Base-by-base conservation (phyloP, 2,329 filamentous ascomycete species). In the Aspergillus persii region DNA sequence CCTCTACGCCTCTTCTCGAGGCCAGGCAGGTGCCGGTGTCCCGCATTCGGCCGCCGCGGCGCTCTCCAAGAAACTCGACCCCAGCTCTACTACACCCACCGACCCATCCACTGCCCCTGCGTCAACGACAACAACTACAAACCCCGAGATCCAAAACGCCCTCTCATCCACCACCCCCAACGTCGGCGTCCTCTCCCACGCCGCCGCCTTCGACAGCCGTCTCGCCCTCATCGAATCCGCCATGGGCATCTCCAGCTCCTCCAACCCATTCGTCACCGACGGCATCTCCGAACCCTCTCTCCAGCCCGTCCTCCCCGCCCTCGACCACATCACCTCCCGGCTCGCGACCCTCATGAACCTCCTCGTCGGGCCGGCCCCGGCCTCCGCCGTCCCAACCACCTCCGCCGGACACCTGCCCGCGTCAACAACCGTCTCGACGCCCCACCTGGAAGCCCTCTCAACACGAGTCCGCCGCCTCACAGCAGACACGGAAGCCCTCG, bases 201-300 rank as follows among this genome's bases (percentile, higher is more conserved):
- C 91, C 6, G 91, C 93, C 27, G 90, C 95, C 63, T 97, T 99
- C 69, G 94, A 98, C 71, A 84, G 86, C 31, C 86, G 95, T 4
- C 84, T 99, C 23, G 80, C 89, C 2, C 80, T 89, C 31, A 80
- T 99, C 51, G 95, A 99, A 78, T 87, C 87, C 65, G 85, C 88
- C 1, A 84, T 99, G 30, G 95, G 95, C 8, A 84, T 96, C 52
- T 89, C 87, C 46, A 87, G 88, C 26, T 86, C 87, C 0, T 83
- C 86, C 9, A 80, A 90, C 64, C 84, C 89, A 0, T 74, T 76
- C 58, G 67, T 77, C 50, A 65, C 71, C 27, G 71, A 74, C 36
- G 71, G 71, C 26, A 62, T 87, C 87, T 65, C 77, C 84, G 33
- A 86, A 82, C 64, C 70, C 39, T 59, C 74, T 52, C 64, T 77